phyloP scores from a whole-genome alignment of 2,329 filamentous ascomycete genomes.

The Sporothrix brunneoviolacea region DNA sequence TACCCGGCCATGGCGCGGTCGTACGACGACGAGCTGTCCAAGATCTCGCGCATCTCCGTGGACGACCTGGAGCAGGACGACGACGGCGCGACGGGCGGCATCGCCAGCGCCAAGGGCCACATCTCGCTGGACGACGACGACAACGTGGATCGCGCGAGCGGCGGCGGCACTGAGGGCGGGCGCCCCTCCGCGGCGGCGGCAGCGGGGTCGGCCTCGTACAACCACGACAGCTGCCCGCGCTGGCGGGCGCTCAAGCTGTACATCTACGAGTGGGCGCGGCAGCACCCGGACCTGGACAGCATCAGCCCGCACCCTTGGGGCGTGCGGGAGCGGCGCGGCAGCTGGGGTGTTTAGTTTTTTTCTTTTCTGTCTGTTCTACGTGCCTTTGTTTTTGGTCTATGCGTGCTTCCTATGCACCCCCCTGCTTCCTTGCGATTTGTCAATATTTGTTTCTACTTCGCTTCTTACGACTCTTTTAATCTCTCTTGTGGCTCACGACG shows the following conservation, averaged over 20 bases:
- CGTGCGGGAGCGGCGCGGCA: conserved; percentile 58
- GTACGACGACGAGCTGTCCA: conserved; percentile 79
- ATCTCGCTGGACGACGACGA: conserved; percentile 58
- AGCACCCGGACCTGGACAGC: conserved; percentile 67
- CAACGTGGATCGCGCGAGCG: conserved; percentile 18
- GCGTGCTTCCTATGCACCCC: no score
- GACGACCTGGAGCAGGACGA: conserved; percentile 68
- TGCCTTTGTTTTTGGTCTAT: not conserved
- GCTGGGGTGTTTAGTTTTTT: conserved; percentile 55
- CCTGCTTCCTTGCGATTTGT: not conserved
- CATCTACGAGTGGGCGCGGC: conserved; percentile 81
- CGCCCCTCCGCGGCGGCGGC: no score
- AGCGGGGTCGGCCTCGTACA: conserved; percentile 19
- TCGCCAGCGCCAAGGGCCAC: conserved; percentile 57
- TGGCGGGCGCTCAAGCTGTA: conserved; percentile 83
- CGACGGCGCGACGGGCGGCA: conserved; percentile 35
- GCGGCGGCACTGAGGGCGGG: no score
- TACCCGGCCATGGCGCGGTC: conserved; percentile 78
- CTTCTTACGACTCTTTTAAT: no score
- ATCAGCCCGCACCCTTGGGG: conserved; percentile 60
- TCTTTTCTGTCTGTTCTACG: conserved; percentile 12
- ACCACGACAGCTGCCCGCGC: conserved; percentile 53
- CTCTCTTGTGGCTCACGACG: no score
- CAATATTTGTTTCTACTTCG: not conserved
- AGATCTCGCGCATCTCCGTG: conserved; percentile 66